Evolutionary conservation across 495 filamentous ascomycete species (phyloP).

Genomic region (Penicillium samsonianum): DNA sequence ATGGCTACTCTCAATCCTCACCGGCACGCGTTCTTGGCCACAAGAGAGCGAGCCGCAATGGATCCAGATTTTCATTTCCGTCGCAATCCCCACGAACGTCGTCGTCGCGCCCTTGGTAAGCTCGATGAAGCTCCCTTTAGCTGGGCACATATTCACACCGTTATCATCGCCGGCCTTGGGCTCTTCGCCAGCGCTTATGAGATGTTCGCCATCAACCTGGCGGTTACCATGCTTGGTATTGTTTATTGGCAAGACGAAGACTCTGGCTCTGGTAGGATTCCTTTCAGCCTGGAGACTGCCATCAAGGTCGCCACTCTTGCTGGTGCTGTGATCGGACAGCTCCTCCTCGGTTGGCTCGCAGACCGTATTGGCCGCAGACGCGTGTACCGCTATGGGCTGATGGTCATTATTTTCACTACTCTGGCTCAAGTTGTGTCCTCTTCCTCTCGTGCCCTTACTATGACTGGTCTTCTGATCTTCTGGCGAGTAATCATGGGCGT

Average conservation of each 20-base stretch:
- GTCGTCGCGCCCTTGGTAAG: conserved; percentile 71
- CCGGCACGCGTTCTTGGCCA: too few species aligned
- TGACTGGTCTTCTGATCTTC: conserved; percentile 80
- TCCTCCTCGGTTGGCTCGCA: conserved; percentile 78
- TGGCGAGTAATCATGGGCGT: conserved; percentile 87
- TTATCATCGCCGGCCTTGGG: conserved; percentile 78
- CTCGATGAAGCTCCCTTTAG: conserved; percentile 81
- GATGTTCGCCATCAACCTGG: conserved; percentile 77
- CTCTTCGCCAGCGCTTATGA: conserved; percentile 84
- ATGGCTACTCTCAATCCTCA: too few species aligned
- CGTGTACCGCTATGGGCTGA: conserved; percentile 88
- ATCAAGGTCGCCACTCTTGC: conserved; percentile 89
- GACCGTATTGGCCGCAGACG: conserved; percentile 77
- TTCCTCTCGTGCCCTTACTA: conserved; percentile 64
- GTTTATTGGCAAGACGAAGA: conserved; percentile 64
- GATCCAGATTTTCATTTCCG: too few species aligned
- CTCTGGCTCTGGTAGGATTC: conserved; percentile 54
- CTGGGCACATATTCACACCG: conserved; percentile 75
- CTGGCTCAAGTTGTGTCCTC: conserved; percentile 75
- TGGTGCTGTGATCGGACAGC: conserved; percentile 83
- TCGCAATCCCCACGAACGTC: conserved; percentile 68
- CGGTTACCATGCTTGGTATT: conserved; percentile 68
- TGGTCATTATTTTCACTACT: conserved; percentile 84
- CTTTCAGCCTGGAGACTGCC: conserved; percentile 68
- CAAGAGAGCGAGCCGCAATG: too few species aligned